Evolutionary conservation across 2,329 filamentous ascomycete genomes (phyloP).

Genomic region (Nannizzia gypsea): DNA sequence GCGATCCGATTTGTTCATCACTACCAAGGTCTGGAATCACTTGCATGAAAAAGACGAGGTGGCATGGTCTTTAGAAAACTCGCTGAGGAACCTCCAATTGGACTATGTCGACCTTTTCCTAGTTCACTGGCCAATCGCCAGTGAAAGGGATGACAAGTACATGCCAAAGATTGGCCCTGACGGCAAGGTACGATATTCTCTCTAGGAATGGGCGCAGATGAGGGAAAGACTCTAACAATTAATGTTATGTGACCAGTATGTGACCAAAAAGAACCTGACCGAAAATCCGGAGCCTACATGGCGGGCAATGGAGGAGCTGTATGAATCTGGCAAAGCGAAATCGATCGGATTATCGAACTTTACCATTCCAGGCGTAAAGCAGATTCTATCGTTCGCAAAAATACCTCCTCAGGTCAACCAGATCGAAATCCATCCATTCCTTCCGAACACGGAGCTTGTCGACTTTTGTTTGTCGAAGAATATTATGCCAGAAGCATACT

Average conservation of each 20-base stretch:
- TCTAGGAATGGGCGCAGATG: background rate
- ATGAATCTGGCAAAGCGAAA: slow-evolving; percentile 46
- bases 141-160: slow-evolving; percentile 39
- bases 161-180: slow-evolving; percentile 39
- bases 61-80: slow-evolving; percentile 47
- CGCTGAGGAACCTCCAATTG: slow-evolving; percentile 50
- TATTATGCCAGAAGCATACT: slow-evolving; percentile 46
- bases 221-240: slow-evolving; percentile 13
- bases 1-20: slow-evolving; percentile 53
- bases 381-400: slow-evolving; percentile 18
- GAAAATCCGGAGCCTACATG: slow-evolving; percentile 53
- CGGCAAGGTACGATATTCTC: slow-evolving; percentile 34
- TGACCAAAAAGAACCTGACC: slow-evolving; percentile 53
- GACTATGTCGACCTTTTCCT: slow-evolving; percentile 60
- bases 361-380: slow-evolving; percentile 11
- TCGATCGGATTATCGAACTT: slow-evolving; percentile 51
- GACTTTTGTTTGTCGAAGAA: slow-evolving; percentile 39
- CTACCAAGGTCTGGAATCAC: slow-evolving; percentile 57
- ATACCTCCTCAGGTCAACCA: slow-evolving; percentile 42
- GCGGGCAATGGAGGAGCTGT: slow-evolving; percentile 52
- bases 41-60: slow-evolving; percentile 44
- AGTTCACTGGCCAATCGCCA: slow-evolving; percentile 52
- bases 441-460: slow-evolving; percentile 40
- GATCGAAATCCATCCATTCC: slow-evolving; percentile 43
- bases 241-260: slow-evolving; percentile 44